A percentile compares a stretch with the other conserved stretches of the same genome.
phyloP scores from a whole-genome alignment of 345 rosid species.

The Euphorbia peplus region DNA sequence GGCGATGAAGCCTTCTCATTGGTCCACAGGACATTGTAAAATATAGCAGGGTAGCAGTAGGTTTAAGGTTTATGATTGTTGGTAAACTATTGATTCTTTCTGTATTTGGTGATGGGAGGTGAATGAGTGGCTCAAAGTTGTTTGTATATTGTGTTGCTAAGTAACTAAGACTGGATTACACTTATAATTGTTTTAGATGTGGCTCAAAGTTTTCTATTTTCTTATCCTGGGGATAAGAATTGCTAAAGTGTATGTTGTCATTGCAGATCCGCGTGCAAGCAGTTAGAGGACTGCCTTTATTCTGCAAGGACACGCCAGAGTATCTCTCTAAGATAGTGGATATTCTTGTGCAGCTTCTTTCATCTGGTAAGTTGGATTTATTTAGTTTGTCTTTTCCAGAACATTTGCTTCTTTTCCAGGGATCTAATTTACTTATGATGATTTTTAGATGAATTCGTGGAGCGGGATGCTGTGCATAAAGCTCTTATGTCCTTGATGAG shows the following conservation, averaged over 20 bases:
- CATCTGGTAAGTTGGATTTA: constrained; percentile 50
- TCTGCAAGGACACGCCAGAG: constrained; percentile 90
- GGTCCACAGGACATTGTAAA: no score
- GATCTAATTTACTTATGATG: constrained; percentile 14
- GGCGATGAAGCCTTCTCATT: no score
- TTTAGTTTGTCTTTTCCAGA: background rate
- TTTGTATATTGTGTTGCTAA: background rate
- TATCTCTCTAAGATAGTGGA: constrained; percentile 74
- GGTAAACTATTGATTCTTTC: background rate
- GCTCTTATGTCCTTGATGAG: constrained; percentile 92
- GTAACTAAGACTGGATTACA: background rate
- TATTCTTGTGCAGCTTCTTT: constrained; percentile 78
- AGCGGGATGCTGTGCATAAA: constrained; percentile 96
- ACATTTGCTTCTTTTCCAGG: constrained; percentile 1
- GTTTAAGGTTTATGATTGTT: background rate
- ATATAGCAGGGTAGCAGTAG: no score
- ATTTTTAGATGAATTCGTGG: constrained; percentile 74
- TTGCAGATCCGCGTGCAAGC: constrained; percentile 95
- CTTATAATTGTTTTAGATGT: background rate
- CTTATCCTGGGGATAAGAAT: background rate
- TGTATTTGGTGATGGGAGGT: background rate
- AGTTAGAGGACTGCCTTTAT: constrained; percentile 87
- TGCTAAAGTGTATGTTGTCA: background rate
- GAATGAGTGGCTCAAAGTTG: background rate
- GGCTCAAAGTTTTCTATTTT: background rate